Conservation (phyloP, 2,329 filamentous ascomycete genomes). For the Aureobasidium sp. region DNA sequence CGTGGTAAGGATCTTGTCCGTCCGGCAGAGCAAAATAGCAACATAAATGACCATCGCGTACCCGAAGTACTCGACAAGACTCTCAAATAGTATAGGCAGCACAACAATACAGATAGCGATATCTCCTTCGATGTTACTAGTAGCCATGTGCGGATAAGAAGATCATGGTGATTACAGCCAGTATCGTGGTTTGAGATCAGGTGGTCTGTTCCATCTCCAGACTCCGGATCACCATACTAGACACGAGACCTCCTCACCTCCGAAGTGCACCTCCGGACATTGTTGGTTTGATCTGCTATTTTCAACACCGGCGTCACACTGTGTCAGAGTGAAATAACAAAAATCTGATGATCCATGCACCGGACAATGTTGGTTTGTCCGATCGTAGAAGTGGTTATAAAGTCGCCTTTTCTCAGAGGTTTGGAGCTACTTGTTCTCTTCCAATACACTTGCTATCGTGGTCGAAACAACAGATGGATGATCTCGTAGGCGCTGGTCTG, state of each 20-base stretch:
- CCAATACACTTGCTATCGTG: not conserved
- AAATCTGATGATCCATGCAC: slow-evolving; percentile 7
- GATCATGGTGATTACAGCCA: not conserved
- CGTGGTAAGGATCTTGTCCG: not conserved
- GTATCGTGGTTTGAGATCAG: not conserved
- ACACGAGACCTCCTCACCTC: slow-evolving; percentile 13
- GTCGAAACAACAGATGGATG: not conserved
- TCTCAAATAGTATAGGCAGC: not conserved
- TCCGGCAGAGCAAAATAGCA: not conserved
- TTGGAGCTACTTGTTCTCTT: not conserved
- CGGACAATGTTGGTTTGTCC: slow-evolving; percentile 15
- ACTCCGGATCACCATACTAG: slow-evolving; percentile 4
- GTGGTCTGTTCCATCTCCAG: not conserved
- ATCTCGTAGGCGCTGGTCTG: not conserved
- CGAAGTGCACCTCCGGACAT: slow-evolving; percentile 11
- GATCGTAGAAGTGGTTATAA: slow-evolving; percentile 1
- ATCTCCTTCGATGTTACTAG: not conserved
- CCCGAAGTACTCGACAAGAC: not conserved
- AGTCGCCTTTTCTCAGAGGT: not conserved
- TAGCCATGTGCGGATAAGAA: not conserved
- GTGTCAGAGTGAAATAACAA: not conserved
- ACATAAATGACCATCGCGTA: too few relatives aligned
- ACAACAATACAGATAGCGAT: not conserved
- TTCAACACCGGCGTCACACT: not conserved
- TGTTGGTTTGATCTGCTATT: slow-evolving; percentile 14